phyloP scores from a whole-genome alignment of 441 rosid genomes.

The Melastoma candidum region DNA sequence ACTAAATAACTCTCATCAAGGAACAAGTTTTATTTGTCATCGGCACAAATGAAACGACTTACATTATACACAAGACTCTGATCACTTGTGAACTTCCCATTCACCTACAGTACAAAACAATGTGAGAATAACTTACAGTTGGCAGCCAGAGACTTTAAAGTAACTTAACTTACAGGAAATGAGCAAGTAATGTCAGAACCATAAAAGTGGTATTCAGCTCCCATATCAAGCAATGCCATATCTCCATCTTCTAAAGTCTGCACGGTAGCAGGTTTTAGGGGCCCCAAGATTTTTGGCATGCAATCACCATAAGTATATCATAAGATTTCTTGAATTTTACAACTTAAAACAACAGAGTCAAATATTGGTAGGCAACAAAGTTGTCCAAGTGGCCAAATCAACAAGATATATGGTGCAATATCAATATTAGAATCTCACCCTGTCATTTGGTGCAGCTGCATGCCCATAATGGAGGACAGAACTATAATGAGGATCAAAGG shows the following conservation, averaged over 20 bases:
- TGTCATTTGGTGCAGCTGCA: constrained; percentile 96
- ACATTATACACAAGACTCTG: constrained; percentile 80
- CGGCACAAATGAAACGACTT: constrained; percentile 22
- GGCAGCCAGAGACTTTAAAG: neutral
- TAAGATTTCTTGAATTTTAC: too few relatives aligned
- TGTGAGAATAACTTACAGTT: neutral
- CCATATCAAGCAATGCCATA: constrained; percentile 95
- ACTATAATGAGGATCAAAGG: constrained; percentile 28
- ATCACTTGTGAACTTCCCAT: constrained; percentile 87
- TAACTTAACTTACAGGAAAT: constrained; percentile 59
- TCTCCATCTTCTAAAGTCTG: constrained; percentile 87
- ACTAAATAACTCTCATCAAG: too few relatives aligned
- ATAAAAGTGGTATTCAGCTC: constrained; percentile 85
- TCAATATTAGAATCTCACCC: constrained; percentile 32
- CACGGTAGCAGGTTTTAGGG: constrained; percentile 13
- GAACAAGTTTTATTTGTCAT: neutral
- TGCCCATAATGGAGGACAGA: constrained; percentile 97
- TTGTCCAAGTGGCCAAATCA: neutral
- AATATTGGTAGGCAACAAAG: too few relatives aligned
- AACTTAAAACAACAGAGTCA: too few relatives aligned
- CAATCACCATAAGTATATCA: neutral
- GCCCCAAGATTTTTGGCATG: neutral
- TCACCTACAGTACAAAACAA: constrained; percentile 45
- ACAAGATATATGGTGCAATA: constrained; percentile 1
- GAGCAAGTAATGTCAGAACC: constrained; percentile 82